A percentile compares a stretch with the other conserved stretches of the same genome.
Evolutionary conservation across 352 stramenopile species (phyloP).

Genomic region (Phytopythium chamaehyphon): DNA sequence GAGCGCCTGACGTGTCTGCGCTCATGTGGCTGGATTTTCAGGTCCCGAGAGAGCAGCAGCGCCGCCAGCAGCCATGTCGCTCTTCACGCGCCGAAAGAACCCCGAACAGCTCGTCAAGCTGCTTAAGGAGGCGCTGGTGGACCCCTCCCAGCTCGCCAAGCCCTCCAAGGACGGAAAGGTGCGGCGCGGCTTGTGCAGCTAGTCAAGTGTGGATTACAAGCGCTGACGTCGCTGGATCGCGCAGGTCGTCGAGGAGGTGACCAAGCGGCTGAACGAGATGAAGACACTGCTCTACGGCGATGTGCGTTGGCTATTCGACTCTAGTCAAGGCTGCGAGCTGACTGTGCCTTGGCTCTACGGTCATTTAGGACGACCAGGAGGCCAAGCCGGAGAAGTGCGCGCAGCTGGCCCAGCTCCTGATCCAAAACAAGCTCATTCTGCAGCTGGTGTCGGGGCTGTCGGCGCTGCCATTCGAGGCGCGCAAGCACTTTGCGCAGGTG

Average conservation of each 20-base stretch:
- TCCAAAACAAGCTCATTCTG: constrained; percentile 60
- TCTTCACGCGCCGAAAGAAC: constrained; percentile 76
- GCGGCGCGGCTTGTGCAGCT: neutral
- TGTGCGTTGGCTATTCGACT: constrained; percentile 30
- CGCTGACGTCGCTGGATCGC: neutral
- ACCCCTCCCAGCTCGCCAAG: constrained; percentile 44
- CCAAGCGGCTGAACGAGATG: constrained; percentile 84
- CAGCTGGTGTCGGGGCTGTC: constrained; percentile 62
- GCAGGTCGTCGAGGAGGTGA: constrained; percentile 54
- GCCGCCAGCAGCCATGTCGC: constrained; percentile 33
- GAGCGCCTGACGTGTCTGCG: no score
- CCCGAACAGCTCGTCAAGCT: constrained; percentile 81
- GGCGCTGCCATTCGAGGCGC: constrained; percentile 82
- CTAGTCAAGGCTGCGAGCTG: no score
- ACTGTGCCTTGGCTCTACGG: neutral
- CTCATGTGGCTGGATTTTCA: no score
- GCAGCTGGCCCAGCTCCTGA: constrained; percentile 74
- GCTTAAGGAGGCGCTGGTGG: constrained; percentile 64
- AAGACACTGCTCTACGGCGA: constrained; percentile 82
- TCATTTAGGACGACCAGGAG: constrained; percentile 55
- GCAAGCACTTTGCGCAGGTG: constrained; percentile 84
- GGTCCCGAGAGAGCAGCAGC: no score
- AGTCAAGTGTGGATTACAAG: neutral
- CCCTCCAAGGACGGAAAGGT: constrained; percentile 60
- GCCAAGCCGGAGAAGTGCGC: constrained; percentile 74